These are phyloP conservation scores for Nicotiana tabacum DNA, from an alignment of 257 asterid species.

Conservation along the genomic window DNA sequence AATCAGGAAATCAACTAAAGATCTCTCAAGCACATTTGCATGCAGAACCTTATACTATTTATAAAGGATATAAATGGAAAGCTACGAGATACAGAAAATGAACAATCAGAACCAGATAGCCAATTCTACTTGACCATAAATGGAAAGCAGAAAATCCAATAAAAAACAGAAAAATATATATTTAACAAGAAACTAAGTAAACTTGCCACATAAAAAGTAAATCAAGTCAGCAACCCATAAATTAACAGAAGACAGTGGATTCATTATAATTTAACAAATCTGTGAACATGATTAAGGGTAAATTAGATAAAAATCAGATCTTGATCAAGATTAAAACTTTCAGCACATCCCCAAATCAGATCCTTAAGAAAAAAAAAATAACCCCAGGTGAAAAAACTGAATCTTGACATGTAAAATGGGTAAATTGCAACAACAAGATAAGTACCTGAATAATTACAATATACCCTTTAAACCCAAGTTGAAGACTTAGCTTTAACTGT, in stretches of 20 bases:
- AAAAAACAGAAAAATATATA: background rate
- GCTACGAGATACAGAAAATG: no score
- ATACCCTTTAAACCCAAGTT: background rate
- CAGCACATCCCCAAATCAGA: conserved; percentile 8
- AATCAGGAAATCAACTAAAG: background rate
- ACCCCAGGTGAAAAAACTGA: conserved; percentile 2
- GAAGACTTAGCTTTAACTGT: background rate
- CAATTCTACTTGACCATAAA: no score
- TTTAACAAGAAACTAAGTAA: background rate
- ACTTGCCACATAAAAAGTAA: background rate
- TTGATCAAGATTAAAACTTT: conserved; percentile 8
- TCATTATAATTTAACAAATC: background rate
- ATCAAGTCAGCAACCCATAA: conserved; percentile 4
- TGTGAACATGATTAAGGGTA: background rate
- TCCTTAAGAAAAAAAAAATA: conserved; percentile 6
- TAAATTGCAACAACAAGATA: background rate
- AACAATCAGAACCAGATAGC: no score
- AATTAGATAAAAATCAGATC: conserved; percentile 16
- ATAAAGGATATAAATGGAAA: background rate
- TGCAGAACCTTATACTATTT: background rate
- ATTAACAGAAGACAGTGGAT: background rate
- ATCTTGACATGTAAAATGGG: background rate
- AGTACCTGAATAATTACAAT: conserved; percentile 11
- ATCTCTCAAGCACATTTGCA: conserved; percentile 6
- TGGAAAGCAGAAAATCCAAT: background rate